Percentiles rank a stretch among this genome's conserved stretches.
Conservation (phyloP, 2,329 filamentous ascomycete species). For the Aspergillus sp. region DNA sequence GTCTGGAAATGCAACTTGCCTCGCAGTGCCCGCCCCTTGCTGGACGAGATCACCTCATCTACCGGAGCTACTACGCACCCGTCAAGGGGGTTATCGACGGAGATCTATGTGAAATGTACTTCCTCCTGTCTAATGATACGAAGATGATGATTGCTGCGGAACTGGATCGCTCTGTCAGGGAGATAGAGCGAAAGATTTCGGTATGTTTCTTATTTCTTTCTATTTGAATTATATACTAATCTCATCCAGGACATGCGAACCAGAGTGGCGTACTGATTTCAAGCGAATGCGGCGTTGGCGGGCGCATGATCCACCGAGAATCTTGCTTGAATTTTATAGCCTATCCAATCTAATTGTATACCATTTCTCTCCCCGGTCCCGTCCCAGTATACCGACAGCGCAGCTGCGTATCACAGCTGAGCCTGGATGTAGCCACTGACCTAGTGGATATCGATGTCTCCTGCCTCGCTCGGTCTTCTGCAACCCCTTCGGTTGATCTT, state of each 20-base stretch:
- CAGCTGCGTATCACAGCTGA: background rate
- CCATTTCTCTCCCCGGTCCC: background rate
- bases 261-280: conserved; percentile 53
- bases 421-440: background rate
- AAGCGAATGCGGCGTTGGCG: conserved; percentile 12
- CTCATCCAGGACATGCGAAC: conserved; percentile 55
- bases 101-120: conserved; percentile 90
- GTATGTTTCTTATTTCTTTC: conserved; percentile 38
- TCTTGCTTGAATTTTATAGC: conserved; percentile 18
- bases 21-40: conserved; percentile 83
- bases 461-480: conserved; percentile 52
- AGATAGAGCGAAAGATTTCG: conserved; percentile 95
- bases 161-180: conserved; percentile 82
- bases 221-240: conserved; percentile 13
- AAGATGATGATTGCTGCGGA: conserved; percentile 95
- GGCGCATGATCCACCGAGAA: conserved; percentile 24
- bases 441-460: conserved; percentile 35
- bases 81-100: conserved; percentile 97
- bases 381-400: background rate
- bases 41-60: conserved; percentile 93
- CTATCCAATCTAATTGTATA: conserved; percentile 10
- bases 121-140: conserved; percentile 78
- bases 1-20: conserved; percentile 82
- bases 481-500: conserved; percentile 36
- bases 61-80: conserved; percentile 91